Conservation (phyloP, 2,329 filamentous ascomycete genomes). For the Pseudogymnoascus sp. region DNA sequence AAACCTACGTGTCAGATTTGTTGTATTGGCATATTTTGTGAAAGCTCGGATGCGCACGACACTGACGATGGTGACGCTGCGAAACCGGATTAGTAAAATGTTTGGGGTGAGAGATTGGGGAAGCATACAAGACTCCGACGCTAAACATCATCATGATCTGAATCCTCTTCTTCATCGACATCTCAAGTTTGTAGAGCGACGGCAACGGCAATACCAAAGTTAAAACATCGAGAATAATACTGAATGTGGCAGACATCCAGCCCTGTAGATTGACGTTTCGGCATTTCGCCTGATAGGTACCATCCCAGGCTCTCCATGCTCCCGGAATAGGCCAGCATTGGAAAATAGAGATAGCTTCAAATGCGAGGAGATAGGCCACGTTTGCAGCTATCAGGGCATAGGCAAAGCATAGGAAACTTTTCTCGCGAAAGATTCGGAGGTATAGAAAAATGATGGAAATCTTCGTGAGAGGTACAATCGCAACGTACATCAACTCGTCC, state of each 20-base stretch:
- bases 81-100: background rate
- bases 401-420: background rate
- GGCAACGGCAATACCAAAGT: constrained; percentile 43
- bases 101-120: background rate
- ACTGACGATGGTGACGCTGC: constrained; percentile 22
- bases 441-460: constrained; percentile 47
- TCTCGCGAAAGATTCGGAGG: constrained; percentile 42
- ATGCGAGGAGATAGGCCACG: constrained; percentile 24
- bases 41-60: constrained; percentile 21
- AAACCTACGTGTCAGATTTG: constrained; percentile 18
- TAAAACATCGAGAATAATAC: constrained; percentile 43
- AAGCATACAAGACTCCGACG: constrained; percentile 34
- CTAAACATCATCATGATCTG: constrained; percentile 43
- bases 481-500: constrained; percentile 38
- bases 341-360: constrained; percentile 33
- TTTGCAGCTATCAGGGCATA: constrained; percentile 15
- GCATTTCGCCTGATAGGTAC: constrained; percentile 38
- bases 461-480: constrained; percentile 38
- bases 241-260: constrained; percentile 44
- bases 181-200: constrained; percentile 33
- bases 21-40: constrained; percentile 17
- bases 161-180: constrained; percentile 41
- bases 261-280: constrained; percentile 39
- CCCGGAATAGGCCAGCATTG: constrained; percentile 43
- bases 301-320: constrained; percentile 47